Evolutionary conservation across 768 basidiomycete species (phyloP).

Genomic region (Agaricus subrufescens): DNA sequence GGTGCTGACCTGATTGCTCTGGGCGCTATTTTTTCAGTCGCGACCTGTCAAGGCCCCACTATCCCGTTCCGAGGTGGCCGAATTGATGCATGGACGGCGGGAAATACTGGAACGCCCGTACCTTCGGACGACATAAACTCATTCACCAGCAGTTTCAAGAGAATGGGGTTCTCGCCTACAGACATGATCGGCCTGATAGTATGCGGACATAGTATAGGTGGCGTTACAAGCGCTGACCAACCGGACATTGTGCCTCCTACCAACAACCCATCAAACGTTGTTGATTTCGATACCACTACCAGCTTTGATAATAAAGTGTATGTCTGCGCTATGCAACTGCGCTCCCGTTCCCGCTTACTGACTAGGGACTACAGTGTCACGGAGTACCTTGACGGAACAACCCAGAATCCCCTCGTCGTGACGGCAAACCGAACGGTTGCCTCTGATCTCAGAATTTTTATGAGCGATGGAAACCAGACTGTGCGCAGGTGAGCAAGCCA

Average conservation of each 20-base stretch:
- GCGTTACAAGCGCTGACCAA: slow-evolving; percentile 41
- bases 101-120: slow-evolving; percentile 35
- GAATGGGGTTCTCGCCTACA: slow-evolving; percentile 36
- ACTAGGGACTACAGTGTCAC: slow-evolving; percentile 20
- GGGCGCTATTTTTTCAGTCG: slow-evolving; percentile 30
- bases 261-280: slow-evolving; percentile 20
- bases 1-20: slow-evolving; percentile 42
- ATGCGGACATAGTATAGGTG: slow-evolving; percentile 49
- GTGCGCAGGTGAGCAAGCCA: slow-evolving; percentile 20
- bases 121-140: slow-evolving; percentile 36
- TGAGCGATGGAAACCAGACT: slow-evolving; percentile 29
- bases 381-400: slow-evolving; percentile 31
- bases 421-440: slow-evolving; percentile 28
- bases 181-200: slow-evolving; percentile 50
- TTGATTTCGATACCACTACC: slow-evolving; percentile 35
- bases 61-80: slow-evolving; percentile 39
- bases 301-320: slow-evolving; percentile 41
- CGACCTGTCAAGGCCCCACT: slow-evolving; percentile 42
- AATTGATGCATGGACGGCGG: slow-evolving; percentile 32
- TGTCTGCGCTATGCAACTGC: not conserved
- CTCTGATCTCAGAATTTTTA: slow-evolving; percentile 31
- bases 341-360: not conserved
- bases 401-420: slow-evolving; percentile 29
- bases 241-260: slow-evolving; percentile 36
- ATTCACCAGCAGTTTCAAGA: slow-evolving; percentile 33